Base-by-base conservation (phyloP, 352 stramenopile genomes). In the Globisporangium canariense region DNA sequence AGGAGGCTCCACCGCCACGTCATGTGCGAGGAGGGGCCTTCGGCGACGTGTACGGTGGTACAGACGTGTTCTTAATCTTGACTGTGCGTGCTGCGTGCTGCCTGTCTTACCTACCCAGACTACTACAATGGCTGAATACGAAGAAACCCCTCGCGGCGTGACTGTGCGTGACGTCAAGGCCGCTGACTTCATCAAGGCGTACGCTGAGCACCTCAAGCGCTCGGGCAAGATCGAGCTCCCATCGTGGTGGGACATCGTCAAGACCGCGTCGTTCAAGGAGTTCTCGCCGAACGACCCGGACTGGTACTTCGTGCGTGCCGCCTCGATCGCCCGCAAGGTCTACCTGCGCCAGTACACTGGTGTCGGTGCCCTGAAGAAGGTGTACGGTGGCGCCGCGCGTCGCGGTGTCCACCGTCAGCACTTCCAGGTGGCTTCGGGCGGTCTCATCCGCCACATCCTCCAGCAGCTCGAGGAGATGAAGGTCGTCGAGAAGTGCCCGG, bases 271-370 rank as follows among this genome's bases (percentile, higher is more conserved):
- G 60, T 97, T 98, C 84, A 99, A 99, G 89, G 97, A 99, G 81
- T 93, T 98, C 72, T 96, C 97, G 55, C 97, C 97, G 41, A 93
- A 96, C 60, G 96, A 98, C 79, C 91, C 97, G 66, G 97, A 99
- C 86, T 99, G 97, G 97, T 99, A 99, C 85, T 99, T 98, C 87
- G 94, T 99, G 71, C 95, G 97, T 69, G 97, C 97, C 58, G 88
- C 97, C 47, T 98, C 97, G 59, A 98, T 99, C 71, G 96, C 97
- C 45, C 95, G 97, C 70, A 99, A 99, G 89, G 90, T 99, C 45
- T 99, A 99, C 90, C 81, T 99, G 58, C 93, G 95, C 67, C 97
- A 97, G 65, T 96, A 98, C 75, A 91, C 97, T 57, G 97, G 97
- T 77, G 88, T 99, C 36, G 97, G 97, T 71, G 93, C 93, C 59